Evolutionary conservation across 352 stramenopile genomes (phyloP).

Genomic region (Chrysophaeum taylorii): DNA sequence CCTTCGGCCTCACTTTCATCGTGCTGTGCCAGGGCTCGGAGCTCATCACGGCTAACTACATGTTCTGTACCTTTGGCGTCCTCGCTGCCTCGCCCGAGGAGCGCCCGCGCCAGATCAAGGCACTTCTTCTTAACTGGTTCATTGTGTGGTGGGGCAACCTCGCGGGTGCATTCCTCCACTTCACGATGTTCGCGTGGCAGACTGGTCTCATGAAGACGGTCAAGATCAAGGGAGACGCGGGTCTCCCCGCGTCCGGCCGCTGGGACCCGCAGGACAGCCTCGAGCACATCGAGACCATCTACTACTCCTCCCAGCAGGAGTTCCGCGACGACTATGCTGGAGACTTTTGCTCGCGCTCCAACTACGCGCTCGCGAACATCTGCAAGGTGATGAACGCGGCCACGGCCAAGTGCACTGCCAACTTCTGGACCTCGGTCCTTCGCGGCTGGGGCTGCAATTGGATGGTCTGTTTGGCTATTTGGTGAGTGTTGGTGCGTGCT

Average conservation of each 20-base stretch:
- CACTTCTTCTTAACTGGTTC: slow-evolving; percentile 3
- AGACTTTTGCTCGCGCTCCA: slow-evolving; percentile 52
- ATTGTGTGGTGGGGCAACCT: background rate
- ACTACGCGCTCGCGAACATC: slow-evolving; percentile 68
- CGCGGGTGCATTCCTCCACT: background rate
- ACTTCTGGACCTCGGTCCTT: slow-evolving; percentile 70
- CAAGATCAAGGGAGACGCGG: background rate
- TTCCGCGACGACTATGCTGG: background rate
- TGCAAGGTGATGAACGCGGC: slow-evolving; percentile 71
- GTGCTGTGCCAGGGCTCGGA: slow-evolving; percentile 4
- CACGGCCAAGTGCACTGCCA: slow-evolving; percentile 65
- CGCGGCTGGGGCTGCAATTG: slow-evolving; percentile 24
- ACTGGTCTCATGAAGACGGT: slow-evolving; percentile 7
- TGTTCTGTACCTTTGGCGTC: slow-evolving; percentile 8
- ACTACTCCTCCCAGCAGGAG: background rate
- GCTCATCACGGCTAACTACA: slow-evolving; percentile 15
- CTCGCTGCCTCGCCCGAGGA: slow-evolving; percentile 3
- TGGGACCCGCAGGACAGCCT: background rate
- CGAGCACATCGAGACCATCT: background rate
- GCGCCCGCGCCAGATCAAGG: slow-evolving; percentile 4
- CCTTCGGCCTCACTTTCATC: slow-evolving; percentile 13
- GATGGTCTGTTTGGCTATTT: slow-evolving; percentile 9
- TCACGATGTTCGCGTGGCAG: slow-evolving; percentile 1
- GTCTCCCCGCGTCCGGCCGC: too few relatives aligned
- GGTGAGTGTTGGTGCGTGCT: too few relatives aligned